Percentiles rank a stretch among this genome's conserved stretches.
These are phyloP conservation scores for Cryptosporidium sp. DNA, from an alignment of 169 alveolate genomes.

Conservation along the genomic window DNA sequence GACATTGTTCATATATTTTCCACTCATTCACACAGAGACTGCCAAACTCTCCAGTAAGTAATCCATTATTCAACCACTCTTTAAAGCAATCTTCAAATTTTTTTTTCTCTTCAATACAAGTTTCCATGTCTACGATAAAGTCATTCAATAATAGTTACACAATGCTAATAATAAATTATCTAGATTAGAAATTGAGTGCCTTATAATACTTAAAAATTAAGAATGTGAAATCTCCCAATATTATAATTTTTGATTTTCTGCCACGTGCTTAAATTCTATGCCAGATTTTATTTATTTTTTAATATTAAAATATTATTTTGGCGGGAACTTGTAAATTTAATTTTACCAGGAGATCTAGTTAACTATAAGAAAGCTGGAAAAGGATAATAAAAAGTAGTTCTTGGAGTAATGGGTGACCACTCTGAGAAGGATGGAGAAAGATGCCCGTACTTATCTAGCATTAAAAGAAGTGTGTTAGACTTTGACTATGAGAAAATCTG, in stretches of 20 bases:
- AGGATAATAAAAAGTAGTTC: neutral
- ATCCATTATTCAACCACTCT: slow-evolving; percentile 21
- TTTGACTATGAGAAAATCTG: slow-evolving; percentile 98
- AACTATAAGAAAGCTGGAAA: neutral
- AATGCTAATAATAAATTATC: no score
- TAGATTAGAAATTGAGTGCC: neutral
- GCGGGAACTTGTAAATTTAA: slow-evolving; percentile 1
- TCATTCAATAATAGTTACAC: neutral
- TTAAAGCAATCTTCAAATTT: slow-evolving; percentile 40
- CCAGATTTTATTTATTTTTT: no score
- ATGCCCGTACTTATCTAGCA: slow-evolving; percentile 96
- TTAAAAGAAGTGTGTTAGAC: slow-evolving; percentile 95
- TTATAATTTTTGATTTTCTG: no score
- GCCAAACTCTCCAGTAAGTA: slow-evolving; percentile 12
- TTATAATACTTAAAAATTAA: no score
- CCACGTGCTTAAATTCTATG: no score
- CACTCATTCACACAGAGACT: slow-evolving; percentile 36
- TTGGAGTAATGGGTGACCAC: neutral
- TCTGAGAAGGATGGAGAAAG: slow-evolving; percentile 38
- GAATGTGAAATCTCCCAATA: neutral
- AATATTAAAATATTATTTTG: neutral
- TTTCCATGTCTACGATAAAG: slow-evolving; percentile 1
- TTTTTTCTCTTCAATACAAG: slow-evolving; percentile 30
- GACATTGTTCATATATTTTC: slow-evolving; percentile 25
- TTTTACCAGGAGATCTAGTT: neutral